A percentile compares a stretch with the other conserved stretches of the same genome.
Conservation (phyloP, 805 yeast species). For the Ogataea polymorpha region DNA sequence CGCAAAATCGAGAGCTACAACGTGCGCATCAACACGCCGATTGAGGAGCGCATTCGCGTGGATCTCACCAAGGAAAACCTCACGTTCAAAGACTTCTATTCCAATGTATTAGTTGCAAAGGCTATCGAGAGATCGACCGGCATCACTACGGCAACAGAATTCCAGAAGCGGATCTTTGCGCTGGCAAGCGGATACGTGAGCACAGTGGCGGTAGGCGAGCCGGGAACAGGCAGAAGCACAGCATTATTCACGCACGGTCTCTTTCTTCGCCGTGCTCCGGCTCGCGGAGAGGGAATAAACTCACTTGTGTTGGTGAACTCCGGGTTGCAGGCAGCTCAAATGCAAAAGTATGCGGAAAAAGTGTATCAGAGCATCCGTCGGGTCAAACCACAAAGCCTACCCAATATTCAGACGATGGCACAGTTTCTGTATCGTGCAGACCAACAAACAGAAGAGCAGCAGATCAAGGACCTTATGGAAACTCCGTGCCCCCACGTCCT, state of each 20-base stretch:
- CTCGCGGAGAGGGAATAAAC: constrained; percentile 28
- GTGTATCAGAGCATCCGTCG: constrained; percentile 11
- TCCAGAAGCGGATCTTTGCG: constrained; percentile 29
- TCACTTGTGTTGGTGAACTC: constrained; percentile 32
- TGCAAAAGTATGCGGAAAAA: constrained; percentile 15
- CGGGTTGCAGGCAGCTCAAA: constrained; percentile 25
- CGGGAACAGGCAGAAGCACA: constrained; percentile 32
- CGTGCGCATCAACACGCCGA: constrained; percentile 13
- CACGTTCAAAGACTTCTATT: constrained; percentile 21
- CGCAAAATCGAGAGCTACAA: constrained; percentile 27
- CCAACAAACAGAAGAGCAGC: constrained; percentile 23
- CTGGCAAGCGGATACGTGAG: constrained; percentile 27
- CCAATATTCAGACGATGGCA: constrained; percentile 15
- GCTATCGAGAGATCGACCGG: constrained; percentile 19
- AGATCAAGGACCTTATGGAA: constrained; percentile 23
- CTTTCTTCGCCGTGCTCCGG: constrained; percentile 19
- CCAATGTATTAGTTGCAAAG: constrained; percentile 11
- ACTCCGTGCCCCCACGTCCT: constrained; percentile 30
- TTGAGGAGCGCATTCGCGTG: constrained; percentile 24
- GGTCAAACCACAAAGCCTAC: background rate
- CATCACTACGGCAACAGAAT: constrained; percentile 25
- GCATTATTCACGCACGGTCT: constrained; percentile 29
- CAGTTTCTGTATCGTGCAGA: constrained; percentile 32
- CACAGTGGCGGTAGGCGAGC: constrained; percentile 30
- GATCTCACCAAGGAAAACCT: constrained; percentile 16